Evolutionary conservation across 2,329 filamentous ascomycete genomes (phyloP).

Genomic region (Endothia cerciana): DNA sequence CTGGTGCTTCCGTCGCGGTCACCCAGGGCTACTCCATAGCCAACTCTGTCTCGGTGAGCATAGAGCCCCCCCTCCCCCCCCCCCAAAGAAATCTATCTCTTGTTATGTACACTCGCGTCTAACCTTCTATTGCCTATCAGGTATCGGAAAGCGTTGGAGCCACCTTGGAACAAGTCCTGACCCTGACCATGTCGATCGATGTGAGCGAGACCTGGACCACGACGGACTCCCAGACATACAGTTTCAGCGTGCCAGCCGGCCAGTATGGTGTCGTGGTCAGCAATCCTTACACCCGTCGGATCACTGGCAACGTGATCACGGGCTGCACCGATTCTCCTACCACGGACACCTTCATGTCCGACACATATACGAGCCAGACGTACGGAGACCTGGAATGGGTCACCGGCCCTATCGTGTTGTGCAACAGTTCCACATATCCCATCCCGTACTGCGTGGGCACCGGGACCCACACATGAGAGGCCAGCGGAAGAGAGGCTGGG

Average conservation of each 20-base stretch:
- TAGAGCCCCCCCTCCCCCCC: background rate
- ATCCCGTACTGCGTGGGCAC: constrained; percentile 43
- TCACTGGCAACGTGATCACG: constrained; percentile 40
- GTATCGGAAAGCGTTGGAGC: background rate
- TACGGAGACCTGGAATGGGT: constrained; percentile 44
- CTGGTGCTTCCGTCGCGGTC: constrained; percentile 37
- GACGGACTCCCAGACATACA: constrained; percentile 37
- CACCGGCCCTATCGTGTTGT: constrained; percentile 44
- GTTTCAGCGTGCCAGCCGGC: constrained; percentile 39
- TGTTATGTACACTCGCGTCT: background rate
- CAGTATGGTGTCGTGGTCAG: constrained; percentile 45
- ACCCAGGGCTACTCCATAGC: constrained; percentile 40
- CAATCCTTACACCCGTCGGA: constrained; percentile 40
- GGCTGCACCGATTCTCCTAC: constrained; percentile 40
- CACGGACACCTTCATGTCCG: constrained; percentile 37
- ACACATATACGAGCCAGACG: constrained; percentile 40
- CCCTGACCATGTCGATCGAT: constrained; percentile 33
- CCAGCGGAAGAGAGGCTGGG: background rate
- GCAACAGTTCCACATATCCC: constrained; percentile 42
- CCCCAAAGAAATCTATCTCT: too few relatives aligned
- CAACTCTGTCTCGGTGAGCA: constrained; percentile 38
- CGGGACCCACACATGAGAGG: constrained; percentile 32
- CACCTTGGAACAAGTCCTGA: constrained; percentile 31
- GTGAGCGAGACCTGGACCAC: constrained; percentile 39
- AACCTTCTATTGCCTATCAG: background rate